Percentiles rank a stretch among this genome's conserved stretches.
phyloP scores from a whole-genome alignment of 2,329 filamentous ascomycete genomes.

The Grosmannia serpens region DNA sequence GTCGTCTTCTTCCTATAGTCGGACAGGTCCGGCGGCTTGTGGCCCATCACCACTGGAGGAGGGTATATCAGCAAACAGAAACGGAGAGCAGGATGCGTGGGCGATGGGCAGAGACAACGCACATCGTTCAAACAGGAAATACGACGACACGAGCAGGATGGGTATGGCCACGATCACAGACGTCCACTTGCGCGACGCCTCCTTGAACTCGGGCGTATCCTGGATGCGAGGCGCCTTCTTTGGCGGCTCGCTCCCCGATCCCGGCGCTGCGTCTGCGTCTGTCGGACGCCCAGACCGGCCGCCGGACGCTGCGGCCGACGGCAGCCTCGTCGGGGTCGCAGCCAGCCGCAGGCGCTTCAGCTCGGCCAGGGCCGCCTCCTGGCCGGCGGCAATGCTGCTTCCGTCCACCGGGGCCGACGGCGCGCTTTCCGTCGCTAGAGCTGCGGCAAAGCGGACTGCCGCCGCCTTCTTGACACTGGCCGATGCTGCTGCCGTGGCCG shows the following conservation, averaged over 20 bases:
- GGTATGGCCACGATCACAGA: constrained; percentile 39
- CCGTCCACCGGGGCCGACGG: background rate
- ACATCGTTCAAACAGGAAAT: constrained; percentile 40
- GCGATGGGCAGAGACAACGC: constrained; percentile 15
- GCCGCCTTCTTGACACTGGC: no score
- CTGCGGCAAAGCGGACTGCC: background rate
- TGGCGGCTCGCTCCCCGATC: background rate
- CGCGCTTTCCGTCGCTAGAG: background rate
- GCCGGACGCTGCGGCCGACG: background rate
- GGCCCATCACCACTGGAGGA: constrained; percentile 7
- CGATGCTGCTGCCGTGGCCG: background rate
- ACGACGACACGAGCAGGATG: constrained; percentile 43
- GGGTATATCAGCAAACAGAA: background rate
- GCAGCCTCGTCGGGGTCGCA: background rate
- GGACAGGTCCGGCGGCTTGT: constrained; percentile 8
- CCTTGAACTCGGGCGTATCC: constrained; percentile 29
- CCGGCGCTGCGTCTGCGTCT: background rate
- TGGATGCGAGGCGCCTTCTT: constrained; percentile 9
- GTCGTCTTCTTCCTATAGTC: constrained; percentile 10
- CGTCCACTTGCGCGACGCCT: constrained; percentile 32
- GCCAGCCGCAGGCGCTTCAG: constrained; percentile 9
- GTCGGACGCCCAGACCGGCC: background rate
- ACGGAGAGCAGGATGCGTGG: no score
- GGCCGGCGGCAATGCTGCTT: background rate
- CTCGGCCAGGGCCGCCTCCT: constrained; percentile 11